Percentiles rank a stretch among this genome's conserved stretches.
Evolutionary conservation across 148 eudicot genomes (phyloP).

Genomic region (Cornus florida): DNA sequence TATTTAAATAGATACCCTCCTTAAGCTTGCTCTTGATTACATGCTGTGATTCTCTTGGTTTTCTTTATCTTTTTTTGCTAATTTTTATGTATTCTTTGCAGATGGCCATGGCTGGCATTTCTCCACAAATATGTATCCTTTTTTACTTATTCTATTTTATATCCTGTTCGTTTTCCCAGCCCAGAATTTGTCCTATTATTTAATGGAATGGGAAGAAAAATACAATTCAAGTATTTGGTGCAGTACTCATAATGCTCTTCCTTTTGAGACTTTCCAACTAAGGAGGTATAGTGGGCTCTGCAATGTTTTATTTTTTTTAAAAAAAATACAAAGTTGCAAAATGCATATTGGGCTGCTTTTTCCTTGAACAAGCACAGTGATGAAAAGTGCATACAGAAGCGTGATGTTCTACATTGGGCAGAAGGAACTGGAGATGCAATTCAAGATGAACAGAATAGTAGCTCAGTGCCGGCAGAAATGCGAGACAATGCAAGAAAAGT

Average conservation of each 20-base stretch:
- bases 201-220: neutral
- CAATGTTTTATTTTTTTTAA: neutral
- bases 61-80: slow-evolving; percentile 11
- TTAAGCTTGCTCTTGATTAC: neutral
- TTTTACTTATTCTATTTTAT: neutral
- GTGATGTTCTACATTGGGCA: slow-evolving; percentile 87
- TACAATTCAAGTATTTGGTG: neutral
- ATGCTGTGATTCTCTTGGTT: slow-evolving; percentile 1
- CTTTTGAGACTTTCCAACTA: neutral
- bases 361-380: slow-evolving; percentile 66
- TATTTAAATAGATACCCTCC: neutral
- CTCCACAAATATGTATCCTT: slow-evolving; percentile 94
- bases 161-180: neutral
- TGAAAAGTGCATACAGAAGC: slow-evolving; percentile 89
- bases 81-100: slow-evolving; percentile 27
- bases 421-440: slow-evolving; percentile 89
- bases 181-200: neutral
- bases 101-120: slow-evolving; percentile 85
- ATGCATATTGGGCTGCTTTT: slow-evolving; percentile 7
- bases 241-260: neutral
- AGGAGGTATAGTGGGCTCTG: neutral
- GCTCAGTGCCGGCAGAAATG: slow-evolving; percentile 84
- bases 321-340: neutral
- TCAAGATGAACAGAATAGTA: slow-evolving; percentile 79
- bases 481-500: slow-evolving; percentile 78